Percentiles rank a stretch among this genome's conserved stretches.
Conservation (phyloP, 2,329 filamentous ascomycete genomes). For the Scytalidium lignicola region DNA sequence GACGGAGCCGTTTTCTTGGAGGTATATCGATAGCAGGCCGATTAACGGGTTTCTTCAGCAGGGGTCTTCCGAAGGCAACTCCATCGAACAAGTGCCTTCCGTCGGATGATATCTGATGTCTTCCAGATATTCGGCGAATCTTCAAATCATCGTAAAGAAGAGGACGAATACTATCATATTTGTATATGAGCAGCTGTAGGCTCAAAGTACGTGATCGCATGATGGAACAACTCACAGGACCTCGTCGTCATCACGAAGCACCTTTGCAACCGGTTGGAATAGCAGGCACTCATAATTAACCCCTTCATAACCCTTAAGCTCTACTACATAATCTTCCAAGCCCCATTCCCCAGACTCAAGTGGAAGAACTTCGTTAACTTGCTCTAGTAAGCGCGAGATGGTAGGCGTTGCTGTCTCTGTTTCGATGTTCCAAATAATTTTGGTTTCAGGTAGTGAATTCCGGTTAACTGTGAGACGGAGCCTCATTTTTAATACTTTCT, state of each 20-base stretch:
- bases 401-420: slow-evolving; percentile 51
- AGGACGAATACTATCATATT: slow-evolving; percentile 63
- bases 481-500: slow-evolving; percentile 46
- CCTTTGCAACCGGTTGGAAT: slow-evolving; percentile 64
- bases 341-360: slow-evolving; percentile 79
- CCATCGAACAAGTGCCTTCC: slow-evolving; percentile 83
- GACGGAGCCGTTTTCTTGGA: slow-evolving; percentile 62
- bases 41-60: slow-evolving; percentile 51
- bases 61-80: slow-evolving; percentile 73
- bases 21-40: slow-evolving; percentile 68
- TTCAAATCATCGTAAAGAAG: slow-evolving; percentile 71
- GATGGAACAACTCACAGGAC: slow-evolving; percentile 57
- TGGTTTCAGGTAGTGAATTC: slow-evolving; percentile 66
- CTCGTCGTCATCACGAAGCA: slow-evolving; percentile 79
- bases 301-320: slow-evolving; percentile 53
- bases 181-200: not conserved
- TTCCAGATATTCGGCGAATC: slow-evolving; percentile 66
- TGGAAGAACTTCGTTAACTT: slow-evolving; percentile 75
- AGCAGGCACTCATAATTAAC: slow-evolving; percentile 80
- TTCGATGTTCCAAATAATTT: slow-evolving; percentile 65
- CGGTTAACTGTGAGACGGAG: slow-evolving; percentile 69
- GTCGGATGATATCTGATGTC: slow-evolving; percentile 73
- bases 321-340: slow-evolving; percentile 83
- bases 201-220: not conserved
- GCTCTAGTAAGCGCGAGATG: slow-evolving; percentile 68